phyloP scores from a whole-genome alignment of 148 eudicot species.

The Rhododendron kiyosumense region DNA sequence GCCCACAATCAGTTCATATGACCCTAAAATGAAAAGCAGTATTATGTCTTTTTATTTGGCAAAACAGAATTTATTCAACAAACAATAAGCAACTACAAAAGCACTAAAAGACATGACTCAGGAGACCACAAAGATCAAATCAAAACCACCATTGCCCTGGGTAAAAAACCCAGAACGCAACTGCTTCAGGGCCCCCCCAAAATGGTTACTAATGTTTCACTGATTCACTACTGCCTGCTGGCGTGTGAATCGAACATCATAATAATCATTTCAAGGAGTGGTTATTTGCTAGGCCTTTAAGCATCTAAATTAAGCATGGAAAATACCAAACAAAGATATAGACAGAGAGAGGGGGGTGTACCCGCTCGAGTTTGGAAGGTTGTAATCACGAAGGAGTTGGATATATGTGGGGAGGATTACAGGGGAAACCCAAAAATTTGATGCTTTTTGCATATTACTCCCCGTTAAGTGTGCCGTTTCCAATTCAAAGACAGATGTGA shows the following conservation, averaged over 20 bases:
- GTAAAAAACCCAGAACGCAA: neutral
- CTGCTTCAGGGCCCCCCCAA: neutral
- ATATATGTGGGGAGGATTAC: neutral
- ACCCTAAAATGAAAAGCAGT: neutral
- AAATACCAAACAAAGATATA: neutral
- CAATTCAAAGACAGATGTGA: neutral
- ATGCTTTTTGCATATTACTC: neutral
- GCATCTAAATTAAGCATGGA: neutral
- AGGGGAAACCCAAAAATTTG: neutral
- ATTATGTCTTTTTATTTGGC: neutral
- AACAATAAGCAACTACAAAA: neutral
- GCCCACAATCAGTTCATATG: neutral
- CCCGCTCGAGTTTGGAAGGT: neutral
- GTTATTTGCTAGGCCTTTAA: too few species aligned
- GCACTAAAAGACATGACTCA: neutral
- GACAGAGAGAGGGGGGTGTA: neutral
- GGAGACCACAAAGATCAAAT: neutral
- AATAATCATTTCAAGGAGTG: neutral
- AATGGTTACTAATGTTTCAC: neutral
- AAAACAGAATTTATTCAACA: neutral
- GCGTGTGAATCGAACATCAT: neutral
- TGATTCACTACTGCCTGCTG: neutral
- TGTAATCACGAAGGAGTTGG: neutral
- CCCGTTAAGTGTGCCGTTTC: neutral
- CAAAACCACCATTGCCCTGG: neutral